Base-by-base conservation (phyloP, 768 basidiomycete species). In the Russula lepida region DNA sequence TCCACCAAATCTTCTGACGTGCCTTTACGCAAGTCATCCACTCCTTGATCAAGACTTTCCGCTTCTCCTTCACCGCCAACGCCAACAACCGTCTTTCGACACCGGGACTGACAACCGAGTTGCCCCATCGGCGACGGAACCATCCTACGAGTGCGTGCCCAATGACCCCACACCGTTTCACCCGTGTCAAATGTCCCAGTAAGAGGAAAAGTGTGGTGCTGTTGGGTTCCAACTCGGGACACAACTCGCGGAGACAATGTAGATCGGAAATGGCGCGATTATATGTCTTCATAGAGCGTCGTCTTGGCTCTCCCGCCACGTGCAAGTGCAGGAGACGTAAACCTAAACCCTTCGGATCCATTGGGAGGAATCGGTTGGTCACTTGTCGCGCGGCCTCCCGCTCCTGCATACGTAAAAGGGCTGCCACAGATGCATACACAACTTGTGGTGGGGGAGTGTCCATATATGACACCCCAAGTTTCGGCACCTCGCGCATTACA, bases 31-130 rank as follows among this genome's bases (percentile, higher is more conserved):
- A 55, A 55, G 54, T 56, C 56, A 59, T n/a, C 43, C 48, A 52
- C 30, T 35, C 27, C 46, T 55, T 63, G 41, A 69, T 72, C 59
- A 86, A 79, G 67, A 83, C 82, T 63, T 75, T 71, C 48, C 84
- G 79, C 17, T 84, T 81, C 73, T 89, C 82, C 70, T 84, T 86
- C 57, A 85, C 67, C 32, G 86, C 87, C 50, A 86, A 74, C 44
- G 70, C 72, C 6, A 78, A 78, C 55, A 89, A 71, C 44, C 84
- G 81, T 59, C 83, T 79, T 67, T 80, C 78, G 23, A 89, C 86
- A 23, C 76, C 73, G 54, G 77, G 74, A 72, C 86, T 82, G 65
- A 80, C 80, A 6, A 85, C 73, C 27, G 69, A 70, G 21, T 71
- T 57, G 3, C 88, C 87, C 84, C 84, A 89, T 65, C 75, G 74